phyloP scores from a whole-genome alignment of 1,284 basidiomycete species.

The Ganoderma boninense region DNA sequence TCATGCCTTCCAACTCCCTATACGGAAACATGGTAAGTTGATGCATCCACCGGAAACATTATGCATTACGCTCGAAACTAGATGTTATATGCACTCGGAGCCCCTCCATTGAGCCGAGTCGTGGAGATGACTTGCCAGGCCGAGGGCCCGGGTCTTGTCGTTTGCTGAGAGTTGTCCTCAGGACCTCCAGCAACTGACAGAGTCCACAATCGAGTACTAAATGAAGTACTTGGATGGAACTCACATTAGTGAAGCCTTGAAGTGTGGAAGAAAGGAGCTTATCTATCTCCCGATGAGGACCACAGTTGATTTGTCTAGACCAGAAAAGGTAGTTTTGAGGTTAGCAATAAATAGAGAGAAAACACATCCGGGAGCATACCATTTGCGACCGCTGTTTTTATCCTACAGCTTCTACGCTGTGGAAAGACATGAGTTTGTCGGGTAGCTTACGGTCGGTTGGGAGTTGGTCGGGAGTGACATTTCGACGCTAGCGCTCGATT shows the following conservation, averaged over 20 bases:
- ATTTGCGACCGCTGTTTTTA: neutral
- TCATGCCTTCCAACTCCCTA: neutral
- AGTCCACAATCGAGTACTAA: too few species aligned
- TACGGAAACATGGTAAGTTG: neutral
- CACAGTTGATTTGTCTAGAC: neutral
- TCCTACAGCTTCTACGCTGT: neutral
- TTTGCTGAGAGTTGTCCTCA: too few species aligned
- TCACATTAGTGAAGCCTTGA: neutral
- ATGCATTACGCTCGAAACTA: neutral
- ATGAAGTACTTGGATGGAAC: neutral
- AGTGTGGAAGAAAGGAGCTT: neutral
- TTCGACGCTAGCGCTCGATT: too few species aligned
- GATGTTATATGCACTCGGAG: too few species aligned
- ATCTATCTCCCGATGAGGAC: neutral
- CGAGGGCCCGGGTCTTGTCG: too few species aligned
- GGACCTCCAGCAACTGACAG: too few species aligned
- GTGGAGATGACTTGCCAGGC: too few species aligned
- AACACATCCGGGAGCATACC: neutral
- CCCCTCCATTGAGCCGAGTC: too few species aligned
- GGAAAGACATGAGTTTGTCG: too few species aligned
- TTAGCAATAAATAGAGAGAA: neutral
- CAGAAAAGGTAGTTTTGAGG: neutral
- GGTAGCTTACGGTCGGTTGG: too few species aligned
- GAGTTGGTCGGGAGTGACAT: too few species aligned
- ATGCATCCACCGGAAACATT: neutral